These are phyloP conservation scores for Stemphylium lycopersici DNA, from an alignment of 2,329 filamentous ascomycete species.

Conservation along the genomic window DNA sequence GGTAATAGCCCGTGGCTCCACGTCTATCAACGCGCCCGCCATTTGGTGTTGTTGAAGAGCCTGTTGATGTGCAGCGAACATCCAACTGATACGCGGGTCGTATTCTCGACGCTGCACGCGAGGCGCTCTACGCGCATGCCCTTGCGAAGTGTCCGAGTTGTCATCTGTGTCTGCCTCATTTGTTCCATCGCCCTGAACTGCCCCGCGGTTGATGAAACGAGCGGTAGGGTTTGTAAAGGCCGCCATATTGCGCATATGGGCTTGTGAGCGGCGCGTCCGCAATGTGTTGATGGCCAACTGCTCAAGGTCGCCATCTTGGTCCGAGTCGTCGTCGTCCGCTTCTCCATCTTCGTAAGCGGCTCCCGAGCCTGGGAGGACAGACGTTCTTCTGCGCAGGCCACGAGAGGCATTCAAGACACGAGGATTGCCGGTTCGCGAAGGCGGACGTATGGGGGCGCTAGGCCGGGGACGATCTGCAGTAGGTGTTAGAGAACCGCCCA, in stretches of 20 bases:
- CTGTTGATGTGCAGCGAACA: constrained; percentile 50
- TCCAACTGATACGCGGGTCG: constrained; percentile 50
- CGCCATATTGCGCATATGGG: constrained; percentile 40
- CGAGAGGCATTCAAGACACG: constrained; percentile 45
- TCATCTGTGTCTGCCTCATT: constrained; percentile 47
- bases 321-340: constrained; percentile 52
- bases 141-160: constrained; percentile 49
- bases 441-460: constrained; percentile 48
- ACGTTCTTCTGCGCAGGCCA: constrained; percentile 48
- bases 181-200: constrained; percentile 28
- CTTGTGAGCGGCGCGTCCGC: constrained; percentile 43
- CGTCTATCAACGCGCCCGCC: constrained; percentile 41
- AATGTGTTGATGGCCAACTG: constrained; percentile 45
- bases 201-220: constrained; percentile 35
- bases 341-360: constrained; percentile 50
- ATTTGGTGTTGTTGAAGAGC: constrained; percentile 45
- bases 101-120: constrained; percentile 44
- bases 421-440: constrained; percentile 45
- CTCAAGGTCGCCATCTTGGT: constrained; percentile 46
- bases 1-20: constrained; percentile 47
- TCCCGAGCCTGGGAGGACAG: constrained; percentile 43
- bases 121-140: constrained; percentile 26
- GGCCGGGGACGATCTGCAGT: constrained; percentile 54
- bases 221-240: constrained; percentile 30
- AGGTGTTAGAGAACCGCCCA: constrained; percentile 55